These are phyloP conservation scores for Pseudoneurospora amorphoporcata DNA, from an alignment of 495 filamentous ascomycete species.

Conservation along the genomic window DNA sequence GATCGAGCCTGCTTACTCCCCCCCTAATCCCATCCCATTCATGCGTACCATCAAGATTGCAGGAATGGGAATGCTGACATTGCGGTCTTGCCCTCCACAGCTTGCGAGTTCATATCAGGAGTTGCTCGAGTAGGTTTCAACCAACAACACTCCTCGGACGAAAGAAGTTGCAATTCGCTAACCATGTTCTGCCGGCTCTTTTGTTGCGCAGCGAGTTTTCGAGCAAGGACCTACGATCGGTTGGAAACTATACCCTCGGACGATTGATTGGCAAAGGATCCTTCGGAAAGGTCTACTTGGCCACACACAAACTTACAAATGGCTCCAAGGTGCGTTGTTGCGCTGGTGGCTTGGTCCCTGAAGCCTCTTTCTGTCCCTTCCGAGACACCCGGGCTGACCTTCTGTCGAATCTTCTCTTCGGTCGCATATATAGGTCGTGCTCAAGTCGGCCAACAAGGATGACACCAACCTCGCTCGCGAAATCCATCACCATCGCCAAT, in stretches of 20 bases:
- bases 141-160: background rate
- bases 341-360: background rate
- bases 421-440: constrained; percentile 59
- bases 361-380: background rate
- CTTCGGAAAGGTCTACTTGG: constrained; percentile 96
- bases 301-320: constrained; percentile 95
- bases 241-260: constrained; percentile 90
- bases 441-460: constrained; percentile 94
- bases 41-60: background rate
- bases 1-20: background rate
- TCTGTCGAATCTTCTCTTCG: background rate
- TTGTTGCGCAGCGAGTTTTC: constrained; percentile 70
- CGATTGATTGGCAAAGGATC: constrained; percentile 92
- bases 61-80: constrained; percentile 16
- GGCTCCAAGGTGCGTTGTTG: constrained; percentile 72
- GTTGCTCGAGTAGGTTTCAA: constrained; percentile 68
- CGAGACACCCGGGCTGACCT: background rate
- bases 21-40: background rate
- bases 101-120: constrained; percentile 95
- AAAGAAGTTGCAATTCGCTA: background rate
- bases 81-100: constrained; percentile 32
- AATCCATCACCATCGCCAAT: constrained; percentile 97
- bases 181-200: background rate
- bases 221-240: constrained; percentile 76
- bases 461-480: constrained; percentile 92